These are phyloP conservation scores for Neofusicoccum laricinum DNA, from an alignment of 2,329 filamentous ascomycete genomes.

Conservation along the genomic window DNA sequence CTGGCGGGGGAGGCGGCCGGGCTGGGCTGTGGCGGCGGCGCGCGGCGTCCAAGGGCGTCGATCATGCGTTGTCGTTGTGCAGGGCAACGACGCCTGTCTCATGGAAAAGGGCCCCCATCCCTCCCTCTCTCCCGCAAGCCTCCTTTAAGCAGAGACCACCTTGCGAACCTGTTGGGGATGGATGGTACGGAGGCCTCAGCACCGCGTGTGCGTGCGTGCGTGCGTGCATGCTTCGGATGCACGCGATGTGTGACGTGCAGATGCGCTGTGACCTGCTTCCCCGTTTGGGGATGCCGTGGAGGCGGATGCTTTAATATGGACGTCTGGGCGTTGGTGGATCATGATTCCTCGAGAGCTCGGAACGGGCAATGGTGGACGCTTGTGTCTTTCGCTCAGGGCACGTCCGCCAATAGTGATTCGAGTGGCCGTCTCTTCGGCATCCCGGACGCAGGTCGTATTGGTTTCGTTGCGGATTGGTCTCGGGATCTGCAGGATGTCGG, in stretches of 20 bases:
- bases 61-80: background rate
- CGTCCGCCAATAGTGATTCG: too few relatives aligned
- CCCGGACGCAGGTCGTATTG: too few relatives aligned
- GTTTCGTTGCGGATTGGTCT: background rate
- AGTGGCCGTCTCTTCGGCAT: too few relatives aligned
- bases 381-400: too few relatives aligned
- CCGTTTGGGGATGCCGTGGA: background rate
- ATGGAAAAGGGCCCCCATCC: background rate
- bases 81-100: background rate
- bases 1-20: background rate
- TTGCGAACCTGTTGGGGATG: background rate
- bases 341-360: background rate
- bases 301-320: background rate
- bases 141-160: background rate
- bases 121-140: background rate
- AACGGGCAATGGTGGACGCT: too few relatives aligned
- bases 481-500: background rate
- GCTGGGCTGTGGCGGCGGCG: too few relatives aligned
- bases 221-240: background rate
- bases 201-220: background rate
- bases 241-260: conserved; percentile 3
- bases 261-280: background rate
- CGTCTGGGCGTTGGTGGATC: background rate
- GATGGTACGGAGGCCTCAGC: background rate
- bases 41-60: background rate